Conservation (phyloP, 2,329 filamentous ascomycete genomes). For the Arthrobotrys megalospora region DNA sequence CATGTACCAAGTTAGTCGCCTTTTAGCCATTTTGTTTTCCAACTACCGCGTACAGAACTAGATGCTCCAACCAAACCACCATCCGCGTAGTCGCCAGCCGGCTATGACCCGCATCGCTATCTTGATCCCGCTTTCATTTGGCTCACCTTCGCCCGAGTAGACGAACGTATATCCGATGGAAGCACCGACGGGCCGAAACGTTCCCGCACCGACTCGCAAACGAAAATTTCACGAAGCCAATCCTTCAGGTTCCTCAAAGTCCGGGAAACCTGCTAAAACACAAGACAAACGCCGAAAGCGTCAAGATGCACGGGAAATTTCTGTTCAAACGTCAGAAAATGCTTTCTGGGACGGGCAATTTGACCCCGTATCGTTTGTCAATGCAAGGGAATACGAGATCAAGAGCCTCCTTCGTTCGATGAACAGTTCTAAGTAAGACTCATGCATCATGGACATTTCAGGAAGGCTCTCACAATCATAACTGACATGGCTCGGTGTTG, state of each 20-base stretch:
- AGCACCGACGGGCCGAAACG: background rate
- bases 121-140: too few relatives aligned
- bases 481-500: background rate
- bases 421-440: constrained; percentile 49
- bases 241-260: background rate
- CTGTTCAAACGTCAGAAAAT: constrained; percentile 68
- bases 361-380: constrained; percentile 86
- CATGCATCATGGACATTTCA: background rate
- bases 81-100: too few relatives aligned
- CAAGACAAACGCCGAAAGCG: constrained; percentile 67
- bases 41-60: background rate
- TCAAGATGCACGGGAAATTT: constrained; percentile 69
- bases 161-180: constrained; percentile 5
- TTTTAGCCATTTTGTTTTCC: background rate
- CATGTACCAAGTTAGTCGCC: too few relatives aligned
- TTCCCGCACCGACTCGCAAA: constrained; percentile 5
- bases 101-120: too few relatives aligned
- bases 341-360: constrained; percentile 79
- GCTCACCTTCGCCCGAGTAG: background rate
- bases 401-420: constrained; percentile 66
- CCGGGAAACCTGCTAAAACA: background rate
- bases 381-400: constrained; percentile 90
- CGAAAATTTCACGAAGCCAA: constrained; percentile 35
- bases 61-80: background rate
- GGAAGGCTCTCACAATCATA: background rate